Base-by-base conservation (phyloP, 2,329 filamentous ascomycete genomes). In the Aureobasidium vineae region DNA sequence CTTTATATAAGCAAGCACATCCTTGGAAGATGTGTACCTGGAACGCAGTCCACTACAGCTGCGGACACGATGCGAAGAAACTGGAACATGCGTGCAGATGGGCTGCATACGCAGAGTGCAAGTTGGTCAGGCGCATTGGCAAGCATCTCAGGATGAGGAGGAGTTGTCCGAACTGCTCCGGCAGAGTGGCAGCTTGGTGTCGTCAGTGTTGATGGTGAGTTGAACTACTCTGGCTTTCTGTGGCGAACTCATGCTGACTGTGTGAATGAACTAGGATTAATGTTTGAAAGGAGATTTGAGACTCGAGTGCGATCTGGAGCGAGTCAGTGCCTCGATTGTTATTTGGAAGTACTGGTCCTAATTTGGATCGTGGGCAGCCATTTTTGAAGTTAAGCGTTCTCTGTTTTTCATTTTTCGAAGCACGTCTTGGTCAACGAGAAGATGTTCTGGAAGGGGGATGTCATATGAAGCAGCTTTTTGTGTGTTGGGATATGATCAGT, bases 1-100 rank as follows among this genome's bases (percentile, higher is more conserved):
- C 38, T 33, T 31, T 15, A 33, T 59, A 59, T 16, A 38, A 49
- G 41, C 43, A 38, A 36, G 28, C 21, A 19, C 3, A n/a, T 19
- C 15, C 5, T 26, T 11, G 11, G 2, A 41, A 10, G 8, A 65
- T 65, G 63, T 65, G 63, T 50, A 65, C 50, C 31, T 65, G 53
- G 50, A 57, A 57, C 5, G 38, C 53, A 31, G n/a, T 65, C 52
- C 63, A 65, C 40, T 65, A 56, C 41, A 65, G 63, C 52, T 65
- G 63, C 13, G 63, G 63, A 21, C 63, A 65, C 28, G 50, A 65
- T 19, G 50, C 31, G 5, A 56, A 50, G 26, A 56, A 65, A n/a
- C 13, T 65, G 11, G 63, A 49, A 10, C 33, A 56, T n/a, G 36
- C n/a, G 23, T 57, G 63, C 47, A 40, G 41, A 43, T 57, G 50